Base-by-base conservation (phyloP, 2,329 filamentous ascomycete species). In the Monosporascus sp. region DNA sequence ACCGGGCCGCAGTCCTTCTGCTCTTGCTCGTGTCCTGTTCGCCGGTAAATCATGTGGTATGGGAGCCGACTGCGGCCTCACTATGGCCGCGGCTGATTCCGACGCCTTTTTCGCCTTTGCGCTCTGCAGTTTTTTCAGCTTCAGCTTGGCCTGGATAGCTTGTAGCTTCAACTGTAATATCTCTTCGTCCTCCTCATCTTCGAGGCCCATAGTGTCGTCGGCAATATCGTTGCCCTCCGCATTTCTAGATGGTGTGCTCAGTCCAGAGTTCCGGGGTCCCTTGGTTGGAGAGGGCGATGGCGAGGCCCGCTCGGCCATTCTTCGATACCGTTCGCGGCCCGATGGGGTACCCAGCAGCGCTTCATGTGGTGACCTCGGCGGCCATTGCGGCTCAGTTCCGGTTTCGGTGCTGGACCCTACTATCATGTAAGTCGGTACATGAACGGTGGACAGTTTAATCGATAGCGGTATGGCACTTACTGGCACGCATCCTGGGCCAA, bases 91-190 rank as follows among this genome's bases (percentile, higher is more conserved):
- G 31, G 60, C 57, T 41, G 54, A 48, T 48, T 57, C 59, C 17
- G 54, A 49, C 35, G 57, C 61, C 56, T 63, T 68, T 52, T 56
- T 68, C 54, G 76, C 72, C 65, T 78, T 82, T 68, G 81, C 71
- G 65, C 86, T 86, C 68, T 94, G 89, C 15, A 97, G 74, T 65
- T 87, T 91, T 71, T 97, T 97, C 59, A 97, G 72, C 70, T 87
- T 94, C 50, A 97, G 73, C 55, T 88, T 86, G 7, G 92, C 90
- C 70, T 97, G 87, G 54, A 99, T 96, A 52, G 89, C 90, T 59
- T 92, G 86, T 5, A 97, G 75, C 67, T 96, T 86, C 57, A 99
- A 74, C 65, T 95, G 84, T 36, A 97, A 73, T 1, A 85, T 95
- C 74, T 97, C 92, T 69, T 97, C 93, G 61, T 96, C 92, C 7